phyloP scores from a whole-genome alignment of 179 eudicot species.

The Gypsophila paniculata region DNA sequence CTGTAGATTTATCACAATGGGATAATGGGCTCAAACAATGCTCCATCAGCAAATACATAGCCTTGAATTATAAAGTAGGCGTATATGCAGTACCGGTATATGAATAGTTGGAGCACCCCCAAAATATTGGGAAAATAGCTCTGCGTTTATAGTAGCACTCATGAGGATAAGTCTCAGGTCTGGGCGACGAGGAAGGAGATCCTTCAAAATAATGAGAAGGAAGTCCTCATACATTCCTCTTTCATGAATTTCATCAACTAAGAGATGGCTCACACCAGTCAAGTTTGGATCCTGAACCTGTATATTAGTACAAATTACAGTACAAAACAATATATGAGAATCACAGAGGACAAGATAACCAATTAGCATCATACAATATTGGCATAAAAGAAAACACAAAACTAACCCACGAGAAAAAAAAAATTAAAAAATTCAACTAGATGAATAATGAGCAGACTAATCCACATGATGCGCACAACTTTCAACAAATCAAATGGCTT shows the following conservation, averaged over 20 bases:
- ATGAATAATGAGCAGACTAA: not conserved
- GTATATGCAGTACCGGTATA: slow-evolving; percentile 57
- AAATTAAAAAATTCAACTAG: not conserved
- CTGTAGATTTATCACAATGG: slow-evolving; percentile 33
- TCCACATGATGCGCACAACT: not conserved
- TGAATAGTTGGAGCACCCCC: slow-evolving; percentile 81
- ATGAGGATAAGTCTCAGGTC: slow-evolving; percentile 79
- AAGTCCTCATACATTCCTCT: slow-evolving; percentile 99
- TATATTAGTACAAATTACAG: slow-evolving; percentile 6
- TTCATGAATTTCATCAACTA: slow-evolving; percentile 98
- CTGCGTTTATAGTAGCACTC: slow-evolving; percentile 98
- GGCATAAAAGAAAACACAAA: not conserved
- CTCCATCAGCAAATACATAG: slow-evolving; percentile 2
- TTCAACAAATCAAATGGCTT: not conserved
- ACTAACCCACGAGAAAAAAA: not conserved
- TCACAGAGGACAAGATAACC: not conserved
- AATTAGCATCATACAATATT: slow-evolving; percentile 11
- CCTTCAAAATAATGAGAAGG: slow-evolving; percentile 74
- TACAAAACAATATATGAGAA: slow-evolving; percentile 5
- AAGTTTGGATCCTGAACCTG: slow-evolving; percentile 85
- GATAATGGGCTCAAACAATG: not conserved
- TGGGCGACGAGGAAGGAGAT: slow-evolving; percentile 88
- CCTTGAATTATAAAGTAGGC: slow-evolving; percentile 13
- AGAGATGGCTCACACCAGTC: slow-evolving; percentile 83
- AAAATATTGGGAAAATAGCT: slow-evolving; percentile 82